Base-by-base conservation (phyloP, 495 filamentous ascomycete species). In the Neurospora sp. region DNA sequence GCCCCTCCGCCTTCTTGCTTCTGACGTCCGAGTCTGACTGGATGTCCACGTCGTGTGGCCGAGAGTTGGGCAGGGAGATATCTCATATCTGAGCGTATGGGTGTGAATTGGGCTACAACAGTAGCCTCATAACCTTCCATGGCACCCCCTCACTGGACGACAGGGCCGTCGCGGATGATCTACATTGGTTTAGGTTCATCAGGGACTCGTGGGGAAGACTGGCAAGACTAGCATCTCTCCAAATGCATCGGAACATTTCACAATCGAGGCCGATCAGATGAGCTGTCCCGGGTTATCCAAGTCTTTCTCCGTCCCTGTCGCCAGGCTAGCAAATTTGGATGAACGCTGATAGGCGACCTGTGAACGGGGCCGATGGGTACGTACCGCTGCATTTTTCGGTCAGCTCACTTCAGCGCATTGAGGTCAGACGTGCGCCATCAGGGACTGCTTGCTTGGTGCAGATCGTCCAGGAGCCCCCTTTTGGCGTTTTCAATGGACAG, bases 361-460 rank as follows among this genome's bases (percentile, higher is more conserved):
- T 72, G 38, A 27, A 14, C 69, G 69, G 46, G 66, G 42, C 59
- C n/a, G 35, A n/a, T 10, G 42, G 69, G 69, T 31, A 72, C 42
- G 70, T 71, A 72, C 70, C 31, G 54, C 27, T 69, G n/a, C 39
- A 38, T 39, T 38, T 59, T 72, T 38, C 35, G 16, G 48, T 69
- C 72, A 70, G 73, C 72, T 76, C 75, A 75, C 76, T 77, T 78
- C 76, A 76, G 76, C 75, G 76, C 71, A 42, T 73, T 77, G 74
- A 77, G 76, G 72, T 77, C 77, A 79, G 77, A 77, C 59, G 12
- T 59, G 37, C 70, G 40, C 59, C 62, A 39, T 74, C 70, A 72
- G 72, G 72, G 16, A 39, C 72, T 46, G 39, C 42, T 35, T 41
- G 70, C 38, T 16, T 16, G 70, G 20, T 62, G 35, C 12, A 18